These are phyloP conservation scores for Tylopilus rubrobrunneus DNA, from an alignment of 768 basidiomycete genomes.

Conservation along the genomic window DNA sequence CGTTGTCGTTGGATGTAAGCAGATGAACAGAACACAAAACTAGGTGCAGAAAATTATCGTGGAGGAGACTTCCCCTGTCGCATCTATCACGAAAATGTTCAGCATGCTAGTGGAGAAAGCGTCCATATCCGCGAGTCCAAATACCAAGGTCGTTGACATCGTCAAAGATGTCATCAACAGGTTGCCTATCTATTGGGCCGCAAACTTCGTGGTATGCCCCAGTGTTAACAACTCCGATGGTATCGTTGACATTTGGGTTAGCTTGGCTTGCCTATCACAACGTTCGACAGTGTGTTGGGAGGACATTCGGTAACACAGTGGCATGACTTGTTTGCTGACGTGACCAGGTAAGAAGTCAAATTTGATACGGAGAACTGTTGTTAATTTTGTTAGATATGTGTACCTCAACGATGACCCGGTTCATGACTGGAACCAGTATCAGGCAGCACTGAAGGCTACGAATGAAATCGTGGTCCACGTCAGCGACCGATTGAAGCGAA, in stretches of 20 bases:
- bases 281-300: constrained; percentile 36
- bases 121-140: constrained; percentile 2
- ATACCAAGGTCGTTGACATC: constrained; percentile 46
- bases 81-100: constrained; percentile 11
- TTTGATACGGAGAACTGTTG: background rate
- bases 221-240: background rate
- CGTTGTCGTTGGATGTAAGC: background rate
- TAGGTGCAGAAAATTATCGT: constrained; percentile 16
- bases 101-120: constrained; percentile 7
- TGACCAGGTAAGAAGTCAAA: constrained; percentile 28
- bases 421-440: constrained; percentile 32
- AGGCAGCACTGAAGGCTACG: constrained; percentile 25
- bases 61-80: constrained; percentile 8
- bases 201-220: constrained; percentile 48
- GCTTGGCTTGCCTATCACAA: constrained; percentile 33
- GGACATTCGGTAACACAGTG: constrained; percentile 40
- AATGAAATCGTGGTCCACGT: constrained; percentile 25
- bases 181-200: constrained; percentile 59
- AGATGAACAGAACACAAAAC: background rate
- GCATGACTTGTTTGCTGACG: constrained; percentile 47
- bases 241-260: background rate
- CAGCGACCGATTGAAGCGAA: constrained; percentile 17
- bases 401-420: constrained; percentile 32
- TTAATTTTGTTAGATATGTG: constrained; percentile 30
- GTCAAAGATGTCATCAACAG: constrained; percentile 65